Evolutionary conservation across 805 yeast species (phyloP), one percentile per base, ranked within the genome.

Genomic region (Saccharomycopsis synnaedendra): DNA sequence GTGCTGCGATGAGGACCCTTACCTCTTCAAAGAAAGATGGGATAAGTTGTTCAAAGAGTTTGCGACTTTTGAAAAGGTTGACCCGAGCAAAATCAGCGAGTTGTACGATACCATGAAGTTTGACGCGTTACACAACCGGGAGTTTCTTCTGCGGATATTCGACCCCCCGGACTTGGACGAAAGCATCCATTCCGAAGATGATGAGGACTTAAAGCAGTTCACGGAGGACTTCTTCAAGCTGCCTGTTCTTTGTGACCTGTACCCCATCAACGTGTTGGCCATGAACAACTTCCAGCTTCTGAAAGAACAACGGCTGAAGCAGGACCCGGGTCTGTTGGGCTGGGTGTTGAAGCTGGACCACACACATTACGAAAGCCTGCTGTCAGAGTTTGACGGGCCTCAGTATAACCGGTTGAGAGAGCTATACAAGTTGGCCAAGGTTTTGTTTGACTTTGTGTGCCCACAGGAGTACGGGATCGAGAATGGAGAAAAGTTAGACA

Each of bases 391-490:
- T 64, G 95, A 86, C 60, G 83, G 83, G 53, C 80, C 86, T 1
- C 80, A 82, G 46, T 89, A 75, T 62, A 82, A 83, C 33, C 75
- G 86, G 53, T 71, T 93, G 50, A 72, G 97, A 55, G 98, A 93
- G 61, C 72, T 93, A 45, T 93, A 89, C 62, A 72, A 90, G 54
- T 71, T 93, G 48, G 85, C 96, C 0, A 94, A 93, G 63, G 96
- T 93, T 5, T 67, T 93, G 53, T 93, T 93, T 67, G 99, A 93
- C 65, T 93, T 90, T 60, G 88, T 93, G 43, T 93, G 97, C 65
- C 99, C 99, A 6, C 97, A 93, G 64, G 99, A 93, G 61, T 93
- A 93, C 61, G 99, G 99, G 54, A 93, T 93, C 57, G 87, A 89
- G 55, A 95, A 88, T 59, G 82, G 83, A 58, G 98, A 93, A 64